A percentile compares a stretch with the other conserved stretches of the same genome.
phyloP scores from a whole-genome alignment of 2,329 filamentous ascomycete genomes.

The Eutypella sp. region DNA sequence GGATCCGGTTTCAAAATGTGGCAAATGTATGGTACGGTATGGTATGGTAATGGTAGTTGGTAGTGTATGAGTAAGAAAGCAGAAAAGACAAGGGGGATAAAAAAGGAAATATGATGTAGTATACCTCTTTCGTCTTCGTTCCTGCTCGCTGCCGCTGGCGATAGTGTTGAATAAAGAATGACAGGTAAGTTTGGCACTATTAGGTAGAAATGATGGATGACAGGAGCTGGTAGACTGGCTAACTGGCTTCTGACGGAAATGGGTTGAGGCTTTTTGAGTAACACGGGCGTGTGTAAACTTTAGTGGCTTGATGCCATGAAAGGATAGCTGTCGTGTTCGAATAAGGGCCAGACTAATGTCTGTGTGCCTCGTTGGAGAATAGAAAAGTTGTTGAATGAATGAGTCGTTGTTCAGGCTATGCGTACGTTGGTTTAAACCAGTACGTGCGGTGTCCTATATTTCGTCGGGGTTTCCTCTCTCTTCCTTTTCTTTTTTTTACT shows the following conservation, averaged over 20 bases:
- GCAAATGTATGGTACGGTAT: too few relatives aligned
- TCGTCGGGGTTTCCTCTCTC: slow-evolving; percentile 11
- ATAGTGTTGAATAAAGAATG: slow-evolving; percentile 11
- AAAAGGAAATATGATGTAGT: too few relatives aligned
- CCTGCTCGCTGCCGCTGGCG: too few relatives aligned
- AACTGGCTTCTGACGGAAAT: background rate
- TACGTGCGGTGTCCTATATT: too few relatives aligned
- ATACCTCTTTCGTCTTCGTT: too few relatives aligned
- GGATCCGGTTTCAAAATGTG: slow-evolving; percentile 22
- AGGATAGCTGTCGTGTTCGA: too few relatives aligned
- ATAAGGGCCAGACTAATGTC: background rate
- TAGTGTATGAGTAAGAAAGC: slow-evolving; percentile 19
- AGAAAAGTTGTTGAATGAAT: slow-evolving; percentile 2
- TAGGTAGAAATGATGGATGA: slow-evolving; percentile 4
- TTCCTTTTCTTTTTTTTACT: slow-evolving; percentile 3
- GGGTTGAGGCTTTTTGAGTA: slow-evolving; percentile 7
- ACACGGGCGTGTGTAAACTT: slow-evolving; percentile 8
- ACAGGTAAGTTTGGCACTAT: slow-evolving; percentile 1
- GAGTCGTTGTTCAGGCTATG: background rate
- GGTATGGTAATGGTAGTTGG: too few relatives aligned
- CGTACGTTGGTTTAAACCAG: slow-evolving; percentile 13
- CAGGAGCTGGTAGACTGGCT: background rate
- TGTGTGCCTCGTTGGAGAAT: slow-evolving; percentile 14
- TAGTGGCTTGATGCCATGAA: slow-evolving; percentile 3
- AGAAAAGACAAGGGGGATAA: slow-evolving; percentile 14